These are phyloP conservation scores for Thraustotheca clavata DNA, from an alignment of 352 stramenopile genomes.

Conservation along the genomic window DNA sequence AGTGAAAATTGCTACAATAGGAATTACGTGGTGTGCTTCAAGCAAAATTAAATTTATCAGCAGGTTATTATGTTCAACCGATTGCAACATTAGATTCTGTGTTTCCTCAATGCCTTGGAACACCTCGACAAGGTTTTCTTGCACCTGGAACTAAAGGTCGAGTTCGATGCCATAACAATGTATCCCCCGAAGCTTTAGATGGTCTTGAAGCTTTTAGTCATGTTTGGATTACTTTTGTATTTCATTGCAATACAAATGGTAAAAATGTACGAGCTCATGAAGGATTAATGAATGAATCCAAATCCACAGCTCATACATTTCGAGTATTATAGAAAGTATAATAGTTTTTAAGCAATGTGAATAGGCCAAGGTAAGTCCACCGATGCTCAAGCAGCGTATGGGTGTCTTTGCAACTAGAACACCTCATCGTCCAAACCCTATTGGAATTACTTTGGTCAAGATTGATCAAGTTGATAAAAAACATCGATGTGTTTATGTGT, in stretches of 20 bases:
- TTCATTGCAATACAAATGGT: slow-evolving; percentile 25
- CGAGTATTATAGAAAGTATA: neutral
- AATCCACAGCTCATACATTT: slow-evolving; percentile 20
- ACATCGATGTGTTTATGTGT: slow-evolving; percentile 13
- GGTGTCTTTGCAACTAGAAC: slow-evolving; percentile 38
- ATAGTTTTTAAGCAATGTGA: neutral
- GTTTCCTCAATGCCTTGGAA: slow-evolving; percentile 17
- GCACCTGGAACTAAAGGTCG: slow-evolving; percentile 15
- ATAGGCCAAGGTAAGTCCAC: slow-evolving; percentile 34
- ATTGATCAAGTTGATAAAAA: slow-evolving; percentile 22
- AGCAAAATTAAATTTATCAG: slow-evolving; percentile 12
- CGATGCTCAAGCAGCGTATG: slow-evolving; percentile 31
- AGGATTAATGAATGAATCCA: neutral
- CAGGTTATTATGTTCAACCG: slow-evolving; percentile 16
- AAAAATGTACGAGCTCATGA: slow-evolving; percentile 10
- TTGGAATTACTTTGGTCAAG: slow-evolving; percentile 29
- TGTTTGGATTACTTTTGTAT: slow-evolving; percentile 26
- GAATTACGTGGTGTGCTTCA: slow-evolving; percentile 6
- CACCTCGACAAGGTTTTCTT: slow-evolving; percentile 22
- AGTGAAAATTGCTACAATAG: neutral
- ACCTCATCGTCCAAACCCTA: slow-evolving; percentile 43
- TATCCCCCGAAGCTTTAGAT: slow-evolving; percentile 19
- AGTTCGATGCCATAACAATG: slow-evolving; percentile 8
- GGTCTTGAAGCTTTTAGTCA: slow-evolving; percentile 25
- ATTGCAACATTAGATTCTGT: slow-evolving; percentile 7